Evolutionary conservation across 441 rosid genomes (phyloP), one percentile per base, ranked within the genome.

Genomic region (Erodium texanum): DNA sequence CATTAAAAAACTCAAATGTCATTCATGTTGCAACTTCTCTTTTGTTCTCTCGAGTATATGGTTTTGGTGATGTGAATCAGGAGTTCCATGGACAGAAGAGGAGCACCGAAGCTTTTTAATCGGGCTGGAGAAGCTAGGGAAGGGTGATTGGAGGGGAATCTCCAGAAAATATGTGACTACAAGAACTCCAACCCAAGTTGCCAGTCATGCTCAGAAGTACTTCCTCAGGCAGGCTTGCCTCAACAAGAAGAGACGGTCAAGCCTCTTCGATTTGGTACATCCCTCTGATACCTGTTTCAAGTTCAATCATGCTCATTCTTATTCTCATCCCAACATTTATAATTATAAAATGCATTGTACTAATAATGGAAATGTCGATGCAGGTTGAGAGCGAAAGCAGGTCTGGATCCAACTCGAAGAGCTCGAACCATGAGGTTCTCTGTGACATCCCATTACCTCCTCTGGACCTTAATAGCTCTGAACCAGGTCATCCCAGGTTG

Each of bases 101-200:
- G 98, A 92, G 76, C 97, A 92, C 70, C 70, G 80, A 66, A 69
- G 65, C 14, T 89, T 92, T 80, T 75, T 92, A 24, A 23, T 77
- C 1, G 98, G 98, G 77, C 75, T 92, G 3, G 93, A 87, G 77
- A 89, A 76, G 81, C 88, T 88, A 29, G 98, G 98, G 66, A 92
- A 85, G 66, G 96, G 97, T 66, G 96, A 92, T 36, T 92, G 97
- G 97, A 92, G 94, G 74, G 97, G 97, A 71, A 92, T 92, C 56
- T 86, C 98, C 3, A 84, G 80, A 69, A 82, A 82, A 73, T 89
- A 78, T 64, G 98, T 92, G 32, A 80, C 82, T 34, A 87, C 96
- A 16, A 88, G 95, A 83, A 87, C 96, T 66, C 96, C 96, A 18
- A 92, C 97, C 18, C 97, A 91, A 78, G 97, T 91, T 67, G 97